phyloP scores from a whole-genome alignment of 2,329 filamentous ascomycete genomes.

The Colletotrichum sp. region DNA sequence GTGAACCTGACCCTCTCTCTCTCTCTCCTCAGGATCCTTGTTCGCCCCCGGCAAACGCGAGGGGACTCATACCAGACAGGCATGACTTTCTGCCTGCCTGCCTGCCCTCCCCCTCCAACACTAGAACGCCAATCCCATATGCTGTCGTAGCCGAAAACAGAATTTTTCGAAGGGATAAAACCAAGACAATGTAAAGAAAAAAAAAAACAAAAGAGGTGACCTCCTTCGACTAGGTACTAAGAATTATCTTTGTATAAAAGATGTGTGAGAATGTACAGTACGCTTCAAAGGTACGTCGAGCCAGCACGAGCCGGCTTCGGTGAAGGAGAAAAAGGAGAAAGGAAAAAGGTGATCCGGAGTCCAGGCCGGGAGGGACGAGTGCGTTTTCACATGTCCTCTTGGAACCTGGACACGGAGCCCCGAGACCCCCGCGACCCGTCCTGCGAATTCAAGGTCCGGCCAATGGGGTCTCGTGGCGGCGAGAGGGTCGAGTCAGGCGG shows the following conservation, averaged over 20 bases:
- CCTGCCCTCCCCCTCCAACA: not conserved
- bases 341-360: not conserved
- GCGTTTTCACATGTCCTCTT: conserved; percentile 37
- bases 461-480: conserved; percentile 38
- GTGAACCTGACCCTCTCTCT: not conserved
- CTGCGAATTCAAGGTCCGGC: conserved; percentile 39
- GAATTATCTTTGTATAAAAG: conserved; percentile 10
- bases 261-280: conserved; percentile 20
- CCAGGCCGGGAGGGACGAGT: not conserved
- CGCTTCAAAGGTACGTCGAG: conserved; percentile 4
- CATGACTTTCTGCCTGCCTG: not conserved
- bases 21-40: not conserved
- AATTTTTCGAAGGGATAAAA: not conserved
- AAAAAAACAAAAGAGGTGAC: not conserved
- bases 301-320: not conserved
- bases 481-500: conserved; percentile 21
- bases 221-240: conserved; percentile 6
- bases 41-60: not conserved
- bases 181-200: not conserved
- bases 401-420: conserved; percentile 43
- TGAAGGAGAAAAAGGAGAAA: not conserved
- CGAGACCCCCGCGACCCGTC: conserved; percentile 35
- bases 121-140: conserved; percentile 18
- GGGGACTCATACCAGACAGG: not conserved
- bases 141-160: conserved; percentile 4